Evolutionary conservation across 345 rosid genomes (phyloP).

Genomic region (Brassica juncea): DNA sequence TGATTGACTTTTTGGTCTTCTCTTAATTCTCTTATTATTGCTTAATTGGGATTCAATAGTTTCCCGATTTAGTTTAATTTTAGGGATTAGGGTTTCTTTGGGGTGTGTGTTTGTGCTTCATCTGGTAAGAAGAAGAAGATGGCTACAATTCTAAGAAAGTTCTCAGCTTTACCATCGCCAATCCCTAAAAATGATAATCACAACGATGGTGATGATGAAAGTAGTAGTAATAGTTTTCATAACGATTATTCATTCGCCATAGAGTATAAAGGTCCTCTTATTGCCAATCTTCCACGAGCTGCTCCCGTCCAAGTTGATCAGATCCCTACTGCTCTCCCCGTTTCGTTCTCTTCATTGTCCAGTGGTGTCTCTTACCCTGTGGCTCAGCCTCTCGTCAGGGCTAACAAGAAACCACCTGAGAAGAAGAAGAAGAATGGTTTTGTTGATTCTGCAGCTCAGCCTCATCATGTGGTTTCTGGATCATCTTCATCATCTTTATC

Average conservation of each 20-base stretch:
- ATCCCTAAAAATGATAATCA: conserved; percentile 14
- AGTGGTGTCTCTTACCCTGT: conserved; percentile 52
- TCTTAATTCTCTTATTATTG: neutral
- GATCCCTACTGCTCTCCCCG: conserved; percentile 64
- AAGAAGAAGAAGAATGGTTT: neutral
- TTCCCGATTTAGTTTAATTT: conserved; percentile 11
- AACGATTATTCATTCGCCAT: conserved; percentile 73
- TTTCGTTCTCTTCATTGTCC: conserved; percentile 40
- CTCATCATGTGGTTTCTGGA: conserved; percentile 31
- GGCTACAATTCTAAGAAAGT: conserved; percentile 56
- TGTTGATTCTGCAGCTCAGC: neutral
- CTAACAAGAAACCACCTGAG: conserved; percentile 7
- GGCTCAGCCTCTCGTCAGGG: conserved; percentile 52
- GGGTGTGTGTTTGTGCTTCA: neutral
- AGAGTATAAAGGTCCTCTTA: conserved; percentile 72
- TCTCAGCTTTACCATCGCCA: conserved; percentile 48
- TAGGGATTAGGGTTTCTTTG: neutral
- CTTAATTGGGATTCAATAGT: neutral
- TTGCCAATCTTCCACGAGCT: conserved; percentile 57
- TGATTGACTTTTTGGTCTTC: no score
- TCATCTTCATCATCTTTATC: conserved; percentile 22
- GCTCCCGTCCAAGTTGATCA: conserved; percentile 56
- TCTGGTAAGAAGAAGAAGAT: conserved; percentile 1
- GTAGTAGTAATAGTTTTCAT: conserved; percentile 38
- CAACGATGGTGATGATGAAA: neutral